Conservation (phyloP, 192 early-diverging fungal genomes). For the Lunasporangiospora selenospora region DNA sequence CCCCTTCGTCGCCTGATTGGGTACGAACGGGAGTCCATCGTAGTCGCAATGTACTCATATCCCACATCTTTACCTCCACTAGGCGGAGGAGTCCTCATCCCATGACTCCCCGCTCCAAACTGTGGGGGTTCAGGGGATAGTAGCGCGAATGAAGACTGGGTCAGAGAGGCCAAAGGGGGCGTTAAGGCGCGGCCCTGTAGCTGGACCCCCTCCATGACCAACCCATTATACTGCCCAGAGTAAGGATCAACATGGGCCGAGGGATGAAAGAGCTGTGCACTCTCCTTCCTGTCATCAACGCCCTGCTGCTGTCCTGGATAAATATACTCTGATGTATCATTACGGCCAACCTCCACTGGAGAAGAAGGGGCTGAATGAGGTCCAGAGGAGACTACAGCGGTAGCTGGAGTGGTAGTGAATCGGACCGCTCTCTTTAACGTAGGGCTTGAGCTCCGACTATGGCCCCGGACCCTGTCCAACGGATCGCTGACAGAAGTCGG, state of each 20-base stretch:
- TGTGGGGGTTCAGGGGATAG: not conserved
- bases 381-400: too few relatives aligned
- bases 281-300: constrained; percentile 25
- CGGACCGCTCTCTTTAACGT: constrained; percentile 26
- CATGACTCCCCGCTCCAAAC: constrained; percentile 7
- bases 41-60: constrained; percentile 3
- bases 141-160: not conserved
- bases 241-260: too few relatives aligned
- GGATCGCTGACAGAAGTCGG: constrained; percentile 11
- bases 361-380: too few relatives aligned
- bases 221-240: too few relatives aligned
- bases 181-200: constrained; percentile 8
- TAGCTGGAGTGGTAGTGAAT: constrained; percentile 23
- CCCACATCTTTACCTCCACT: constrained; percentile 34
- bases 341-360: constrained; percentile 7
- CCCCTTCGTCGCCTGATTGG: constrained; percentile 21
- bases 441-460: constrained; percentile 35
- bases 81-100: constrained; percentile 41
- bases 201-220: not conserved
- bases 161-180: constrained; percentile 2
- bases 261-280: too few relatives aligned
- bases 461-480: constrained; percentile 5
- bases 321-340: constrained; percentile 2
- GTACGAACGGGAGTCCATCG: too few relatives aligned
- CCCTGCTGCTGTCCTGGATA: constrained; percentile 24